These are phyloP conservation scores for Diversispora epigaea DNA, from an alignment of 192 early-diverging fungal genomes.

Conservation along the genomic window DNA sequence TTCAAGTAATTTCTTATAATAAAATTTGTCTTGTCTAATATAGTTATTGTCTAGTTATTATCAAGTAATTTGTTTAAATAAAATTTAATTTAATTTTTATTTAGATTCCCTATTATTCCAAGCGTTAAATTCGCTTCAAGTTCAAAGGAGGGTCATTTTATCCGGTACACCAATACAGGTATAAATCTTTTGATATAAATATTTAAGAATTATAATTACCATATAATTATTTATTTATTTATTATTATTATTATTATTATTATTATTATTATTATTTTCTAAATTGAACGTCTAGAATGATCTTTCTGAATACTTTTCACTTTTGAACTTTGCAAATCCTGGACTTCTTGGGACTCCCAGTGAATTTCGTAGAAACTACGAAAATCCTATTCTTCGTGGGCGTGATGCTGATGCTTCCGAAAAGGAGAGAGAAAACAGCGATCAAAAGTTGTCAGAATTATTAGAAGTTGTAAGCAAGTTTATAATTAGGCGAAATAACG, in stretches of 20 bases:
- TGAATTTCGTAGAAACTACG: conserved; percentile 92
- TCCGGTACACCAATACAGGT: conserved; percentile 93
- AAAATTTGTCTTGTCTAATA: neutral
- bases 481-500: conserved; percentile 96
- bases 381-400: conserved; percentile 91
- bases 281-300: conserved; percentile 58
- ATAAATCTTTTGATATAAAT: neutral
- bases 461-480: conserved; percentile 87
- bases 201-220: neutral
- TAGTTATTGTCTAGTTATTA: neutral
- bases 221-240: neutral
- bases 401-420: conserved; percentile 88
- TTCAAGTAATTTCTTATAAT: conserved; percentile 43
- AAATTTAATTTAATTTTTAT: conserved; percentile 14
- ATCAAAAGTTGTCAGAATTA: conserved; percentile 83
- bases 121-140: conserved; percentile 80
- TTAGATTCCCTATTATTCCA: conserved; percentile 76
- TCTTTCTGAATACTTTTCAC: conserved; percentile 87
- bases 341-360: conserved; percentile 80
- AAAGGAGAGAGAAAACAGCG: conserved; percentile 71
- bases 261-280: neutral
- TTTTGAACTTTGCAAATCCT: conserved; percentile 95
- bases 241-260: neutral
- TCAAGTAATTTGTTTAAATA: neutral
- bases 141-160: conserved; percentile 88